Percentiles rank a stretch among this genome's conserved stretches.
phyloP scores from a whole-genome alignment of 257 asterid genomes.

The Agastache rugosa region DNA sequence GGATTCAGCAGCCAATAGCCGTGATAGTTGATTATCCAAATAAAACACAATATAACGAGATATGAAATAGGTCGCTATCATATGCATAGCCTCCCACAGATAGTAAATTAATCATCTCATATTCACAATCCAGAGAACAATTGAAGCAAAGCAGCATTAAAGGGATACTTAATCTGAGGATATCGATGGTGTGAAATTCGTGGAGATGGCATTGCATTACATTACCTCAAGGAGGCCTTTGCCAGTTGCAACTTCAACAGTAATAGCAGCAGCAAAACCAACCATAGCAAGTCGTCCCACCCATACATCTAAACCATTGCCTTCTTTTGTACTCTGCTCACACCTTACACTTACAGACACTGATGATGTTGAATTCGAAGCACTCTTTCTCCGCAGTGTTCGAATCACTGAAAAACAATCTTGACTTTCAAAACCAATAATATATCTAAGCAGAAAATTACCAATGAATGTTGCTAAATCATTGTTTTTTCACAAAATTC shows the following conservation, averaged over 20 bases:
- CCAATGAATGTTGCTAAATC: slow-evolving; percentile 1
- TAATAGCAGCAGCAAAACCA: slow-evolving; percentile 79
- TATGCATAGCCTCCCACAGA: background rate
- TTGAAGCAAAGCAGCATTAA: background rate
- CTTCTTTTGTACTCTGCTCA: slow-evolving; percentile 72
- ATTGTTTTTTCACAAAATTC: background rate
- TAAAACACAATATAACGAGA: background rate
- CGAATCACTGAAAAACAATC: slow-evolving; percentile 49
- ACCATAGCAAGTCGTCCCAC: slow-evolving; percentile 86
- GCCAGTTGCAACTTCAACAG: slow-evolving; percentile 78
- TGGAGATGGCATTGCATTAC: background rate
- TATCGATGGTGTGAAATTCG: background rate
- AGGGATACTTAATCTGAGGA: background rate
- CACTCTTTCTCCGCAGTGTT: slow-evolving; percentile 36
- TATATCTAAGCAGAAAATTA: background rate
- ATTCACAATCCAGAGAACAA: background rate
- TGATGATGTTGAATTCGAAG: slow-evolving; percentile 40
- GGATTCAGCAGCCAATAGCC: background rate
- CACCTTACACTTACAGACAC: slow-evolving; percentile 66
- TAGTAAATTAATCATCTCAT: background rate
- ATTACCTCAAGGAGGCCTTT: slow-evolving; percentile 76
- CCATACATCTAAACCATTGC: slow-evolving; percentile 76
- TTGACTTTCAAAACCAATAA: background rate
- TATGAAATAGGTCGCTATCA: background rate
- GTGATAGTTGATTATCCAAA: background rate